Conservation (phyloP, 176 grass and related monocot genomes). For the Phragmites australis region DNA sequence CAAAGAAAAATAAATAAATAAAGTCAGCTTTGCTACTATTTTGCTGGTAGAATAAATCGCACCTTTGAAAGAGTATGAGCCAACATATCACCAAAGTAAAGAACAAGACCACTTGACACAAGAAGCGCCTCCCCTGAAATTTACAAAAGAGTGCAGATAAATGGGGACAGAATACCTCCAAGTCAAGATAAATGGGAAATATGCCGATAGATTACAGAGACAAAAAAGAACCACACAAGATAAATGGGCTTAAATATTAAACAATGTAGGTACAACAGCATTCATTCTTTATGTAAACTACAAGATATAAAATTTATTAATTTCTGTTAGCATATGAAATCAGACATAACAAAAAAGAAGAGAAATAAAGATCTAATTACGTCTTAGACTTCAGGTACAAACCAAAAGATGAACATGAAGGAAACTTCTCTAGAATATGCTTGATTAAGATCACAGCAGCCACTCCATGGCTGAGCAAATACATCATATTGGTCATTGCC, state of each 20-base stretch:
- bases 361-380: constrained; percentile 41
- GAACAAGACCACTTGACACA: constrained; percentile 72
- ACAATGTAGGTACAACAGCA: not conserved
- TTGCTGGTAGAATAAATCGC: constrained; percentile 13
- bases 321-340: constrained; percentile 18
- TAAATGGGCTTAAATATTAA: constrained; percentile 16
- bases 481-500: constrained; percentile 38
- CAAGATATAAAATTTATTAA: not conserved
- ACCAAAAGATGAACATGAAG: constrained; percentile 97
- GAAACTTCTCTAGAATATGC: constrained; percentile 75
- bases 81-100: constrained; percentile 89
- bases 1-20: not conserved
- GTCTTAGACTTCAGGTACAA: constrained; percentile 66
- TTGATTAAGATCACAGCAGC: constrained; percentile 80
- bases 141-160: constrained; percentile 28
- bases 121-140: constrained; percentile 87
- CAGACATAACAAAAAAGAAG: not conserved
- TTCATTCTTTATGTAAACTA: constrained; percentile 1
- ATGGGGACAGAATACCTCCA: constrained; percentile 15
- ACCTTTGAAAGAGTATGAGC: constrained; percentile 75
- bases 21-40: constrained; percentile 15
- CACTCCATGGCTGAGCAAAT: constrained; percentile 65
- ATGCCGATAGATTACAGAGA: not conserved
- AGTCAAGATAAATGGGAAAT: not conserved
- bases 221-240: constrained; percentile 21